phyloP scores from a whole-genome alignment of 2,329 filamentous ascomycete genomes.

The Waltergamsia citrina region DNA sequence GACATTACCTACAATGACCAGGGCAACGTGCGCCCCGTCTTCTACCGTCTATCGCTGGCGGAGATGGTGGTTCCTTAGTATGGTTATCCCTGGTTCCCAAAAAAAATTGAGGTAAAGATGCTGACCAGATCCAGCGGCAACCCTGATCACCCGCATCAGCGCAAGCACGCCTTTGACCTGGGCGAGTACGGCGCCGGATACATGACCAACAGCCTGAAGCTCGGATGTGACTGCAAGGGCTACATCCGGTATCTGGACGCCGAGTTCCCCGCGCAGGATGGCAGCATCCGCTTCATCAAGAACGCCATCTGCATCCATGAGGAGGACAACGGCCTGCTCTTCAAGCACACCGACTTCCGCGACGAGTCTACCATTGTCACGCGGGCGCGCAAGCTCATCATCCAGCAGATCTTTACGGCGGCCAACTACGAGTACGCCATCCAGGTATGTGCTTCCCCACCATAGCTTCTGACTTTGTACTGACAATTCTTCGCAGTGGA shows the following conservation, averaged over 20 bases:
- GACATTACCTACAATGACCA: slow-evolving; percentile 87
- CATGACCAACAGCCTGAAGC: slow-evolving; percentile 68
- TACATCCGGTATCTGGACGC: slow-evolving; percentile 88
- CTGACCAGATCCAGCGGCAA: slow-evolving; percentile 46
- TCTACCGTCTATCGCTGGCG: slow-evolving; percentile 80
- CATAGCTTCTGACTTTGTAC: no score
- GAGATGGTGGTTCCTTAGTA: slow-evolving; percentile 90
- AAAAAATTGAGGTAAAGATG: slow-evolving; percentile 2
- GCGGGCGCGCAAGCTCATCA: slow-evolving; percentile 72
- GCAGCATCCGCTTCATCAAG: slow-evolving; percentile 72
- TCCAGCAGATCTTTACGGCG: slow-evolving; percentile 89
- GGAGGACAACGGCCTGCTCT: slow-evolving; percentile 83
- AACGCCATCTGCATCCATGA: slow-evolving; percentile 95
- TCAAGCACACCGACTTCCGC: slow-evolving; percentile 91
- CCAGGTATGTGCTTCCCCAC: no score
- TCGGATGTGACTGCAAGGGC: slow-evolving; percentile 83
- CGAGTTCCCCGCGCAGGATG: slow-evolving; percentile 69
- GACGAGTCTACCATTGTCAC: slow-evolving; percentile 84
- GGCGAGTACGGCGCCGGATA: slow-evolving; percentile 77
- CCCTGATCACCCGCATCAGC: slow-evolving; percentile 69
- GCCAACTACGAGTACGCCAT: slow-evolving; percentile 86
- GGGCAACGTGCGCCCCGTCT: slow-evolving; percentile 74
- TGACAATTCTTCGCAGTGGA: no score
- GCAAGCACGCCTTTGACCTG: slow-evolving; percentile 74
- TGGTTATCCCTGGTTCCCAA: slow-evolving; percentile 11